Evolutionary conservation across 768 basidiomycete genomes (phyloP), one percentile per base, ranked within the genome.

Genomic region (Dacryopinax spathularia): DNA sequence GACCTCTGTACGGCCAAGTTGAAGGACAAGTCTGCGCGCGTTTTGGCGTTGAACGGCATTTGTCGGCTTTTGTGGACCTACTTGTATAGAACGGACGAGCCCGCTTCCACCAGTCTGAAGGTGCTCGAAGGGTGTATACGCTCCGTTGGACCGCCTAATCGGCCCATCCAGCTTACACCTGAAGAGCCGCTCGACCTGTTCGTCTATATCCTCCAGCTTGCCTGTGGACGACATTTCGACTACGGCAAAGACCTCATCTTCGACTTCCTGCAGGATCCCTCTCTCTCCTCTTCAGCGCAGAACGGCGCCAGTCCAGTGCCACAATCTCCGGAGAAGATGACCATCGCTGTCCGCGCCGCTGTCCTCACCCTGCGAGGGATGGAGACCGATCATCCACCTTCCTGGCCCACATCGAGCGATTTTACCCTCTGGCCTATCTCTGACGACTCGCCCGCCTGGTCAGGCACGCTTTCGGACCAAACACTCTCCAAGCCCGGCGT

Each of bases 11-110:
- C 89, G 22, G 77, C 81, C 20, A 94, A 89, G 74, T 73, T 94
- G 37, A 95, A 92, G 84, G 93, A 96, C 68, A 88, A 87, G 66
- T 78, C 84, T 0, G 78, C 81, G 63, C 83, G 91, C 13, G 76
- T 82, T 0, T 79, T 83, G 1, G 81, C 90, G 22, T 78, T 94
- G 76, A 94, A 93, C 67, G 89, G 89, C 13, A 82, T 89, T 63
- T 72, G 91, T 66, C 84, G 94, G 9, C 74, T 96, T 39, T 75
- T 93, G 34, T 97, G 93, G 94, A 90, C 92, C 1, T 97, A 96
- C 73, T 78, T 96, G n/a, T 94, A 91, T 71, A 86, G 94, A 16
- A 94, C 91, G 70, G 85, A 87, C 66, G 94, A 97, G 73, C 81
- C 88, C 4, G 76, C 83, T 1, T 88, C 92, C 0, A 86, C 88